Conservation (phyloP, 2,329 filamentous ascomycete genomes). For the Cadophora malorum region DNA sequence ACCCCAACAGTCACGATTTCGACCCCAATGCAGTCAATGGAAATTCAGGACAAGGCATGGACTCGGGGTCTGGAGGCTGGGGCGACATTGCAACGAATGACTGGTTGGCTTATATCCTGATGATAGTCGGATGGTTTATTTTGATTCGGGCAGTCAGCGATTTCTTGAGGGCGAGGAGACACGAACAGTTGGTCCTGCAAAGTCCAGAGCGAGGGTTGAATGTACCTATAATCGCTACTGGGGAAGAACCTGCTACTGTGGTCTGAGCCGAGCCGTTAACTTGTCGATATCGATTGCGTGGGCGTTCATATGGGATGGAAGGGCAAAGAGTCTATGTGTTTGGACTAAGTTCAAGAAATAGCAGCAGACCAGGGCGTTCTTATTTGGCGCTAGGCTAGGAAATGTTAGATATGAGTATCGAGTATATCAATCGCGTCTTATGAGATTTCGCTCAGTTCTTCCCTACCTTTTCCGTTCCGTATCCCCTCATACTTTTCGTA, state of each 20-base stretch:
- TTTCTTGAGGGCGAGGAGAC: conserved; percentile 84
- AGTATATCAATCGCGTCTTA: conserved; percentile 10
- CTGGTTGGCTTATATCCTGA: conserved; percentile 89
- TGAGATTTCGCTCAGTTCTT: neutral
- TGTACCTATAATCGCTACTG: conserved; percentile 84
- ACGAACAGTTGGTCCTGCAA: conserved; percentile 91
- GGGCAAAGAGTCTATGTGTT: neutral
- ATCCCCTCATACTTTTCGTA: neutral
- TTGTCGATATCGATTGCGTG: conserved; percentile 5
- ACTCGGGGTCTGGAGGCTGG: conserved; percentile 51
- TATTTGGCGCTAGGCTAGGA: neutral
- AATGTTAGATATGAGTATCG: conserved; percentile 11
- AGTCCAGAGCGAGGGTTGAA: conserved; percentile 88
- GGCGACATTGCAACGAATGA: conserved; percentile 74
- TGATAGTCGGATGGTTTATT: conserved; percentile 99
- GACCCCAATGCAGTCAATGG: conserved; percentile 72
- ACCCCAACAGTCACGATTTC: conserved; percentile 91
- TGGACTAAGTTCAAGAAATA: neutral
- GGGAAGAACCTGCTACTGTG: conserved; percentile 78
- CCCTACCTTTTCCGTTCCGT: neutral
- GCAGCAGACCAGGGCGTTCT: conserved; percentile 26
- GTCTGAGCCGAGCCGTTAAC: conserved; percentile 56
- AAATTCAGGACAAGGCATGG: conserved; percentile 45
- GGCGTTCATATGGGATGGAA: conserved; percentile 27
- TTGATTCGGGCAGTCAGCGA: conserved; percentile 93